These are phyloP conservation scores for Coprinellus aureogranulatus DNA, from an alignment of 768 basidiomycete genomes.

Conservation along the genomic window DNA sequence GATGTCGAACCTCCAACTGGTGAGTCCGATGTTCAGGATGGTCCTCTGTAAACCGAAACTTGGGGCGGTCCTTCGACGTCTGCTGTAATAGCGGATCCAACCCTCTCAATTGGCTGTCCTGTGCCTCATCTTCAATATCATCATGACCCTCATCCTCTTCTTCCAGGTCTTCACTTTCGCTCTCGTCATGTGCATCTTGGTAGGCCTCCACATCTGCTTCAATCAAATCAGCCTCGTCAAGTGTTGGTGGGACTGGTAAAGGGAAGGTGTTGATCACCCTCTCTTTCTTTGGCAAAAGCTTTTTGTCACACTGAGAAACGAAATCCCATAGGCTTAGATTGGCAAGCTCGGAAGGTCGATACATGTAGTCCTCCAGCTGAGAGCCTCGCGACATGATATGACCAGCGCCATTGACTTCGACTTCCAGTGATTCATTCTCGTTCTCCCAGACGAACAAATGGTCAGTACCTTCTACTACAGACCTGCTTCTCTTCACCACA, in stretches of 20 bases:
- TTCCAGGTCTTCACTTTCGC: too few relatives aligned
- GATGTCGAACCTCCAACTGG: not conserved
- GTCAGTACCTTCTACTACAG: not conserved
- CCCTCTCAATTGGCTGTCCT: not conserved
- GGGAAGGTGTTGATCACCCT: too few relatives aligned
- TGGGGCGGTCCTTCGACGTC: not conserved
- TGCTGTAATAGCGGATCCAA: too few relatives aligned
- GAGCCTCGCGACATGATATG: not conserved
- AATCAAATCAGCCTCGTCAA: too few relatives aligned
- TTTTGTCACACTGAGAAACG: not conserved
- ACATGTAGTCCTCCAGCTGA: not conserved
- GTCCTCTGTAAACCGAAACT: not conserved
- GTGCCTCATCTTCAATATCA: not conserved
- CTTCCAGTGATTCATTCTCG: too few relatives aligned
- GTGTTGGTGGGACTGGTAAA: too few relatives aligned
- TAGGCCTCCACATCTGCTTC: too few relatives aligned
- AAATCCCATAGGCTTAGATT: not conserved
- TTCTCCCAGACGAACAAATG: too few relatives aligned
- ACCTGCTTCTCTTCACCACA: not conserved
- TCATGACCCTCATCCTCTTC: not conserved
- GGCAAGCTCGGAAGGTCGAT: not conserved
- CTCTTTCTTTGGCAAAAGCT: not conserved
- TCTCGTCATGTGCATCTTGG: not conserved
- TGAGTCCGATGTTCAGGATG: constrained; percentile 25
- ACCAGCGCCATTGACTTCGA: not conserved